A percentile compares a stretch with the other conserved stretches of the same genome.
Conservation (phyloP, 176 grass and related monocot genomes). For the Avena sativa region DNA sequence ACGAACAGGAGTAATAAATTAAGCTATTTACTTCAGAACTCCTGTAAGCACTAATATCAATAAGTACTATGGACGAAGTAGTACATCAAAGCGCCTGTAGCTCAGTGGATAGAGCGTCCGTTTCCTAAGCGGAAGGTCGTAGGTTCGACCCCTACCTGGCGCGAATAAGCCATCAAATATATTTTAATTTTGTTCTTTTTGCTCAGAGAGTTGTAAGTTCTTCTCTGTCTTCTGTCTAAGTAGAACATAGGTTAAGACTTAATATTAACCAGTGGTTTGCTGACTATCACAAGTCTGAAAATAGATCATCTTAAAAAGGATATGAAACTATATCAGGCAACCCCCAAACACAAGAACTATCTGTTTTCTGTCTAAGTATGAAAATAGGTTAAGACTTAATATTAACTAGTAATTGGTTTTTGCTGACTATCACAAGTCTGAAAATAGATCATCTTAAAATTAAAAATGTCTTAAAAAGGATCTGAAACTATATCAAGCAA, state of each 20-base stretch:
- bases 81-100: slow-evolving; percentile 64
- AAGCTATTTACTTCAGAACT: not conserved
- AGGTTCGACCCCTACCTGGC: slow-evolving; percentile 88
- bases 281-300: not conserved
- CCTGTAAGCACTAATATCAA: not conserved
- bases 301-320: not conserved
- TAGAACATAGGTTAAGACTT: not conserved
- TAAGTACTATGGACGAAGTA: not conserved
- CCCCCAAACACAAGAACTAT: not conserved
- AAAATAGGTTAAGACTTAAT: not conserved
- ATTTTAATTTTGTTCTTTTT: not conserved
- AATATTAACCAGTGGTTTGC: not conserved
- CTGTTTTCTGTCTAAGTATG: not conserved
- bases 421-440: not conserved
- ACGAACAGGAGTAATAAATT: not conserved
- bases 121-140: slow-evolving; percentile 84
- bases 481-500: not conserved
- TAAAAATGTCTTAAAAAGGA: not conserved
- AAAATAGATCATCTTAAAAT: not conserved
- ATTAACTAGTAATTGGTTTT: not conserved
- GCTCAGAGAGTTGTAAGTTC: not conserved
- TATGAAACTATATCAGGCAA: not conserved
- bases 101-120: slow-evolving; percentile 99
- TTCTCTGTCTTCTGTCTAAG: not conserved
- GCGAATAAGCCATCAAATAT: not conserved